These are phyloP conservation scores for Taiozyma sp. DNA, from an alignment of 1,139 yeast species.

Conservation along the genomic window DNA sequence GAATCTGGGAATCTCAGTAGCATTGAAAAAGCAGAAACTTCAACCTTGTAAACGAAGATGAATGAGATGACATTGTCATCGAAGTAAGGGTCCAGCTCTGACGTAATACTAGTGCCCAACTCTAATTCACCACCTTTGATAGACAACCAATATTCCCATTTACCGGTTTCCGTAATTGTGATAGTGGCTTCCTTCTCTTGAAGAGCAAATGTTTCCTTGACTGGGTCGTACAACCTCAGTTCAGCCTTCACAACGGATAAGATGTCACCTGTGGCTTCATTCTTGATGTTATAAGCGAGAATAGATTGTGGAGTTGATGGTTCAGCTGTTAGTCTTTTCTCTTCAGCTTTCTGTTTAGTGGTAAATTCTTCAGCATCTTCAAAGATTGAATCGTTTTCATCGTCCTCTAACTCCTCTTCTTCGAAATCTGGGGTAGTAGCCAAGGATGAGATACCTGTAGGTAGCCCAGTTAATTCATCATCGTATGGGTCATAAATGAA, in stretches of 20 bases:
- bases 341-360: background rate
- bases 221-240: slow-evolving; percentile 53
- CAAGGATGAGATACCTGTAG: slow-evolving; percentile 5
- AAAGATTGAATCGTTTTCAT: slow-evolving; percentile 22
- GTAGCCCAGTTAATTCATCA: slow-evolving; percentile 8
- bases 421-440: background rate
- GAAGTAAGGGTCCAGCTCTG: slow-evolving; percentile 60
- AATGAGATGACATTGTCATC: slow-evolving; percentile 53
- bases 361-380: slow-evolving; percentile 28
- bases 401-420: slow-evolving; percentile 21
- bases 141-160: slow-evolving; percentile 50
- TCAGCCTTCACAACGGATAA: slow-evolving; percentile 28
- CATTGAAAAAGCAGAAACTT: slow-evolving; percentile 49
- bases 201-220: slow-evolving; percentile 42
- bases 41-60: slow-evolving; percentile 50
- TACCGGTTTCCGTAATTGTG: slow-evolving; percentile 40
- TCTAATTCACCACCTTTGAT: slow-evolving; percentile 29
- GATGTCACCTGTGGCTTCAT: slow-evolving; percentile 16
- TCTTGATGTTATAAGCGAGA: background rate
- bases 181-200: slow-evolving; percentile 33
- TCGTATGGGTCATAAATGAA: slow-evolving; percentile 39
- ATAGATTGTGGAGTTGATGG: background rate
- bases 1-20: slow-evolving; percentile 46
- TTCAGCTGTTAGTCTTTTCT: slow-evolving; percentile 2
- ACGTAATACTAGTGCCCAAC: slow-evolving; percentile 40